Evolutionary conservation across 176 grass and related monocot species (phyloP), one percentile per base, ranked within the genome.

Genomic region (Oryza rufipogon): DNA sequence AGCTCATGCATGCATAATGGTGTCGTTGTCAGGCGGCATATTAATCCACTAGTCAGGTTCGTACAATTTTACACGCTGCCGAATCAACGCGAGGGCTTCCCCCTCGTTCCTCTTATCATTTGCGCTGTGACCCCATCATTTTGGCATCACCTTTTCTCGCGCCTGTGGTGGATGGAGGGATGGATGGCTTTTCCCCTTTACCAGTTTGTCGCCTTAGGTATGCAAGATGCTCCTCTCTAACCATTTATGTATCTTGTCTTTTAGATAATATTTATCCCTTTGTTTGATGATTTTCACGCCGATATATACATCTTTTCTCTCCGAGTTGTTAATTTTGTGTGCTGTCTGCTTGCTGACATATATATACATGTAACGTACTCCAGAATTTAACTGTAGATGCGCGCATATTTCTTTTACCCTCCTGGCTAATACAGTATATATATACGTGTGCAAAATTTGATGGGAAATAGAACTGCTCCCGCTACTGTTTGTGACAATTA

Each of bases 41-140:
- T 70, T 85, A 32, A 76, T 51, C 70, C 47, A 67, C 44, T 39
- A 10, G 63, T 6, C 73, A 44, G 82, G 82, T 68, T 34, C 22
- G 78, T 87, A 81, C 77, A 56, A 81, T 84, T 84, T 68, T 81
- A 60, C 78, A 81, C 71, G 60, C 84, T 74, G 84, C 77, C 70
- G 60, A 80, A 86, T 80, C 54, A 81, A 81, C 60, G 74, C 20
- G 71, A 44, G 58, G 20, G 45, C 45, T 49, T 66, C 76, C 47
- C 68, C 68, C 75, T 22, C 14, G 58, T 80, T 67, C 44, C 70
- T 23, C 85, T 68, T 68, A 87, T 75, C 85, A 76, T 87, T 75
- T 69, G 85, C 17, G 71, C 71, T 47, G 71, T 69, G 78, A 75
- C 78, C 85, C 78, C 78, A 81, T 87, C 71, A 45, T 76, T 81